These are phyloP conservation scores for Suillus decipiens DNA, from an alignment of 768 basidiomycete genomes.

Conservation along the genomic window DNA sequence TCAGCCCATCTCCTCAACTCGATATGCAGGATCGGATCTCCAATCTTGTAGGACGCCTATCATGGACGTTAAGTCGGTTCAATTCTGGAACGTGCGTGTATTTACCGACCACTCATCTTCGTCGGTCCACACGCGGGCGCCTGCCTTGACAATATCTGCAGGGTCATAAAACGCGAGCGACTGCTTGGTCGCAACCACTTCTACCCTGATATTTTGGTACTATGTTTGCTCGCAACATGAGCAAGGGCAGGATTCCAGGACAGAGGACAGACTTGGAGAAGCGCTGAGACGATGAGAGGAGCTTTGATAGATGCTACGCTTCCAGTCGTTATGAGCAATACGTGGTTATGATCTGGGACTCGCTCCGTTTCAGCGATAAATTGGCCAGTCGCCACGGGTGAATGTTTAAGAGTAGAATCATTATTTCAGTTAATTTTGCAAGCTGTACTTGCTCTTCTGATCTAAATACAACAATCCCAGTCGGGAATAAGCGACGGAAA, in stretches of 20 bases:
- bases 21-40: constrained; percentile 94
- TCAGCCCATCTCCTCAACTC: constrained; percentile 96
- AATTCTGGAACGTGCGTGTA: constrained; percentile 9
- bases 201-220: constrained; percentile 75
- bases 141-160: constrained; percentile 48
- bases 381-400: constrained; percentile 7
- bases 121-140: constrained; percentile 82
- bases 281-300: constrained; percentile 81
- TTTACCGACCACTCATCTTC: constrained; percentile 92
- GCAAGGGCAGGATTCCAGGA: background rate
- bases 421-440: too few species aligned
- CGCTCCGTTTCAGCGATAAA: constrained; percentile 34
- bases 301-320: constrained; percentile 95
- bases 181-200: constrained; percentile 80
- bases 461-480: too few species aligned
- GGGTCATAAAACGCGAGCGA: constrained; percentile 78
- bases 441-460: too few species aligned
- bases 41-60: constrained; percentile 73
- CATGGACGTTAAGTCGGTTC: background rate
- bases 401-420: background rate
- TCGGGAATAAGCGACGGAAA: too few species aligned
- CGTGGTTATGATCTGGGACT: constrained; percentile 43
- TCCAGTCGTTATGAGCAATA: constrained; percentile 86
- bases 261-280: constrained; percentile 54
- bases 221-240: constrained; percentile 29